A percentile compares a stretch with the other conserved stretches of the same genome.
These are phyloP conservation scores for Alternaria alternata DNA, from an alignment of 2,329 filamentous ascomycete species.

Conservation along the genomic window DNA sequence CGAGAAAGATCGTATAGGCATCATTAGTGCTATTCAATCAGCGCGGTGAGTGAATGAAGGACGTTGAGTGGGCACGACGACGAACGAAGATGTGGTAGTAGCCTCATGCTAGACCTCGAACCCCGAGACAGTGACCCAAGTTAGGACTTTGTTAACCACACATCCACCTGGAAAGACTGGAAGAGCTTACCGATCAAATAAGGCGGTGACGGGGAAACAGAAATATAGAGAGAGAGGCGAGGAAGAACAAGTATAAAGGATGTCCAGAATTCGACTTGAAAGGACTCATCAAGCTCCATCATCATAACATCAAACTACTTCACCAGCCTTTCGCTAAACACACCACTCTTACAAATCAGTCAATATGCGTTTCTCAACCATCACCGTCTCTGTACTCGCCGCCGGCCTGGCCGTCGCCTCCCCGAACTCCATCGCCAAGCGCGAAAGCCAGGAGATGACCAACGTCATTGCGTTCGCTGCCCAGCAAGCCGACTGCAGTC, in stretches of 20 bases:
- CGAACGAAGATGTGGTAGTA: not conserved
- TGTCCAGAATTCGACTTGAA: not conserved
- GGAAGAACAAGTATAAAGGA: conserved; percentile 10
- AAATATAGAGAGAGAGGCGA: not conserved
- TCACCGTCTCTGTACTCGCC: conserved; percentile 13
- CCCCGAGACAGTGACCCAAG: not conserved
- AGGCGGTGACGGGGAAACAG: not conserved
- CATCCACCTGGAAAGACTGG: not conserved
- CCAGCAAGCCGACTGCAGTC: conserved; percentile 10
- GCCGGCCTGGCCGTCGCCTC: conserved; percentile 14
- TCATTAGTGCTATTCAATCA: not conserved
- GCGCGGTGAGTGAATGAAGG: not conserved
- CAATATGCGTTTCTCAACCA: conserved; percentile 19
- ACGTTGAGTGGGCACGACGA: conserved; percentile 1
- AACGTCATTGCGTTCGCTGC: conserved; percentile 14
- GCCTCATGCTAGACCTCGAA: not conserved
- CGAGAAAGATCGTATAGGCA: not conserved
- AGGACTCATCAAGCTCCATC: conserved; percentile 4
- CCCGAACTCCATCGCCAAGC: conserved; percentile 12
- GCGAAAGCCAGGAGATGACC: conserved; percentile 13
- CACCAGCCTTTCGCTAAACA: not conserved
- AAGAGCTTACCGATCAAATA: not conserved
- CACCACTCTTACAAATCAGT: not conserved
- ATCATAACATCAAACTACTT: conserved; percentile 10
- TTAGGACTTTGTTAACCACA: not conserved